Percentiles rank a stretch among this genome's conserved stretches.
These are phyloP conservation scores for Cicer cuneatum DNA, from an alignment of 306 rosid species.

Conservation along the genomic window DNA sequence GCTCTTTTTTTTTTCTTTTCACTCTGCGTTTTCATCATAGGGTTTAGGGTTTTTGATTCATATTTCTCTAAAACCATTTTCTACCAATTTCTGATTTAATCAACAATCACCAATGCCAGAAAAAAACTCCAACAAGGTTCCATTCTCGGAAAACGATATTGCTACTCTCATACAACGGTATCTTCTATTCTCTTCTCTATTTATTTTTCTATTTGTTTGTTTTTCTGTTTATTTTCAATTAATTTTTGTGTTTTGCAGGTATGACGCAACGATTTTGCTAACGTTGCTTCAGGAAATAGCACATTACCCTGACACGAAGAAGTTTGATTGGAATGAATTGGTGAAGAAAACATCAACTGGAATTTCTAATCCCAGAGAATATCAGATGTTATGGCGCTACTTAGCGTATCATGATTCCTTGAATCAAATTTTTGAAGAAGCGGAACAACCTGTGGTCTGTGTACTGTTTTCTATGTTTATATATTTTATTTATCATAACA, in stretches of 20 bases:
- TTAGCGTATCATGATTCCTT: slow-evolving; percentile 70
- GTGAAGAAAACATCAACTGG: slow-evolving; percentile 76
- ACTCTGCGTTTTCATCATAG: neutral
- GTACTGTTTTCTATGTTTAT: neutral
- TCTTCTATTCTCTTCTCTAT: neutral
- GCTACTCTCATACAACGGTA: slow-evolving; percentile 66
- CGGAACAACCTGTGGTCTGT: slow-evolving; percentile 60
- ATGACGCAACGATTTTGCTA: slow-evolving; percentile 60
- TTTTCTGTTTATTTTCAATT: neutral
- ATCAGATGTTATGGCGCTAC: slow-evolving; percentile 95
- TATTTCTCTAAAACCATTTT: neutral
- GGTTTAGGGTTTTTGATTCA: slow-evolving; percentile 33
- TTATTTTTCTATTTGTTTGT: neutral
- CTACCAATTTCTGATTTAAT: slow-evolving; percentile 6
- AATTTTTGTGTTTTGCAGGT: slow-evolving; percentile 50
- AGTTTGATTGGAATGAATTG: slow-evolving; percentile 82
- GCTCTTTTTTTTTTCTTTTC: neutral
- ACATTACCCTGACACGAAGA: slow-evolving; percentile 50
- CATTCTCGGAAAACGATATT: slow-evolving; percentile 59
- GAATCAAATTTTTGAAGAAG: slow-evolving; percentile 54
- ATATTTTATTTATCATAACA: neutral
- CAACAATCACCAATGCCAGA: slow-evolving; percentile 50
- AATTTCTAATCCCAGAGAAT: slow-evolving; percentile 80
- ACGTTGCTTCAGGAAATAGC: slow-evolving; percentile 77
- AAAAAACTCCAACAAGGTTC: slow-evolving; percentile 49